Evolutionary conservation across 805 yeast species (phyloP).

Genomic region (Metschnikowia kofuensis): DNA sequence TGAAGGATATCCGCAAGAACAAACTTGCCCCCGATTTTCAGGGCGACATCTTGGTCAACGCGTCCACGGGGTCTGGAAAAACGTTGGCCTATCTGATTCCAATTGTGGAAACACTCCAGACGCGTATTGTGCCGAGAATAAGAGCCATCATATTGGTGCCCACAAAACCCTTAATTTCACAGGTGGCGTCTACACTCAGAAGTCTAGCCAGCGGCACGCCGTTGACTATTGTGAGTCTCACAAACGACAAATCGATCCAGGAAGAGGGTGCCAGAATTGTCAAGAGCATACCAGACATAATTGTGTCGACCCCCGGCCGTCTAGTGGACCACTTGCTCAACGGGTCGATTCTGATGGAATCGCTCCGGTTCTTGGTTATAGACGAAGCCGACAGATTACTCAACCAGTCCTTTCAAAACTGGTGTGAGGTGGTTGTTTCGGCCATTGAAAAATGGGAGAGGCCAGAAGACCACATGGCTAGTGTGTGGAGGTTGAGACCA

Average conservation of each 20-base stretch:
- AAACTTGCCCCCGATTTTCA: constrained; percentile 47
- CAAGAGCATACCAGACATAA: constrained; percentile 56
- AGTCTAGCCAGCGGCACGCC: constrained; percentile 64
- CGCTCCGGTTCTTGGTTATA: constrained; percentile 61
- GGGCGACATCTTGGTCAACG: constrained; percentile 85
- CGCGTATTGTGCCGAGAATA: constrained; percentile 65
- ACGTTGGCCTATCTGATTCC: constrained; percentile 89
- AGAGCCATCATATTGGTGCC: constrained; percentile 84
- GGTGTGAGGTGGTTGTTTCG: constrained; percentile 63
- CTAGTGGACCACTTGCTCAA: constrained; percentile 68
- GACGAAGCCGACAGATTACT: constrained; percentile 83
- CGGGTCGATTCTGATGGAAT: constrained; percentile 43
- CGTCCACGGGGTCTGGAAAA: constrained; percentile 95
- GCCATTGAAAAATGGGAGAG: constrained; percentile 26
- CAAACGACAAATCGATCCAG: constrained; percentile 48
- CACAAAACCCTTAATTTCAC: constrained; percentile 81
- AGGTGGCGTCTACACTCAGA: constrained; percentile 67
- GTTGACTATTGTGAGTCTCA: constrained; percentile 59
- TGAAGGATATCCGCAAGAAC: constrained; percentile 42
- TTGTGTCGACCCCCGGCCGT: constrained; percentile 77
- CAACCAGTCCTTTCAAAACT: constrained; percentile 89
- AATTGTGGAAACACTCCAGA: constrained; percentile 62
- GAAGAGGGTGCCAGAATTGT: constrained; percentile 60
- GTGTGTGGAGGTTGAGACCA: constrained; percentile 37
- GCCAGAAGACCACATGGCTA: constrained; percentile 22